Evolutionary conservation across 805 yeast species (phyloP), one percentile per base, ranked within the genome.

Genomic region (Sugiyamaella americana): DNA sequence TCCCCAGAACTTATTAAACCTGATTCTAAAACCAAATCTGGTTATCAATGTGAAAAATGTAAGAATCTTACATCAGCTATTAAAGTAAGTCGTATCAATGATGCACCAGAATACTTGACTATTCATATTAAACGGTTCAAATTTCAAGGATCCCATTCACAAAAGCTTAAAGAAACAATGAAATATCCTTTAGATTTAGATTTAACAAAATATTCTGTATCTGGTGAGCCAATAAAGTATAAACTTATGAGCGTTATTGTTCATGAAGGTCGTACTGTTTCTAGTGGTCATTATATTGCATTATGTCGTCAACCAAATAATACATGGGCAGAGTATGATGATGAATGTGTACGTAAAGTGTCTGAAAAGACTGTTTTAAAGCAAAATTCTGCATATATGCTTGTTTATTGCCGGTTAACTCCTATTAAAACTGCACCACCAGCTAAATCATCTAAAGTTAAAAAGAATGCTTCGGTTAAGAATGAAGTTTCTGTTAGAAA

Each of bases 251-350:
- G 89, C 19, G 96, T 91, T 16, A 85, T 91, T 50, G 91, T 88
- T 3, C 98, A 93, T 61, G 96, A 87, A 58, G 98, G 98, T 36
- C 73, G 98, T 52, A 84, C 96, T 1, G 81, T 89, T 11, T 80
- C 88, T 39, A 81, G 93, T 2, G 98, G 98, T 2, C 98, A 93
- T 65, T 93, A 93, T 60, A 78, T 88, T 49, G 85, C 95, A 0
- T 87, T 86, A 61, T 86, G 96, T 61, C 77, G 84, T 52, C 96
- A 89, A 65, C 95, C 97, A 1, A 93, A 86, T 65, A 91, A 88
- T 1, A 67, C 83, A 1, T 93, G 98, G 98, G 82, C 87, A 23
- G 82, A 87, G 6, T 93, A 91, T 64, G 98, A 93, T 62, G 98
- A 93, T 62, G 98, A 93, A 58, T 79, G 82, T 58, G 80, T 87